A percentile compares a stretch with the other conserved stretches of the same genome.
phyloP scores from a whole-genome alignment of 306 rosid genomes.

The Castanopsis chinensis region DNA sequence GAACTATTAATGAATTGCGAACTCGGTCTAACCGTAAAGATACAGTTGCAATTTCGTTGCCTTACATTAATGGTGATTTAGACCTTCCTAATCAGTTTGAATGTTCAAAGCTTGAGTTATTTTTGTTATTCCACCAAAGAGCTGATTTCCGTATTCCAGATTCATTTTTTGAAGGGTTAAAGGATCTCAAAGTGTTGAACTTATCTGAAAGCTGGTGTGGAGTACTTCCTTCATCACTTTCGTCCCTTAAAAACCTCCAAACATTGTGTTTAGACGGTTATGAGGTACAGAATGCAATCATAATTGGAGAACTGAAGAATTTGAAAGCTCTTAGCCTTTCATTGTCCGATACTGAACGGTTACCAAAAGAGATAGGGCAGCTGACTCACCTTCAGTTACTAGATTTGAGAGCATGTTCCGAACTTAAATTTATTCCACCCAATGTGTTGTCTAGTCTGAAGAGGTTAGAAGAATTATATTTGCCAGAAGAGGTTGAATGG shows the following conservation, averaged over 20 bases:
- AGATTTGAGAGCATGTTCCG: background rate
- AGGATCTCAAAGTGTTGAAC: background rate
- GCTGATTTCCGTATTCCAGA: background rate
- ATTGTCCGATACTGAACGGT: background rate
- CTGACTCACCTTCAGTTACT: background rate
- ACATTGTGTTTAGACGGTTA: background rate
- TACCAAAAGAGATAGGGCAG: background rate
- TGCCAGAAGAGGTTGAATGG: background rate
- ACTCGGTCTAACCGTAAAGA: background rate
- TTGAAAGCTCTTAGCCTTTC: background rate
- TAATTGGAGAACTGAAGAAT: background rate
- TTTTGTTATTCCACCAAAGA: accelerated
- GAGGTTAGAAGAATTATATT: background rate
- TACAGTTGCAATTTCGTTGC: background rate
- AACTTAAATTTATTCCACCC: background rate
- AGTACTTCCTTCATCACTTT: background rate
- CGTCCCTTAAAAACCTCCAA: background rate
- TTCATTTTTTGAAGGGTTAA: background rate
- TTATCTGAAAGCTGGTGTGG: accelerated
- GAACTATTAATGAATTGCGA: background rate
- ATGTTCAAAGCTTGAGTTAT: background rate
- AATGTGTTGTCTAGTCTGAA: background rate
- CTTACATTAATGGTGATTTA: background rate
- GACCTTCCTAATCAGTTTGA: background rate
- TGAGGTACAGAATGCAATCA: background rate